These are phyloP conservation scores for Trypanosoma caninum DNA, from an alignment of 208 protist species.

Conservation along the genomic window DNA sequence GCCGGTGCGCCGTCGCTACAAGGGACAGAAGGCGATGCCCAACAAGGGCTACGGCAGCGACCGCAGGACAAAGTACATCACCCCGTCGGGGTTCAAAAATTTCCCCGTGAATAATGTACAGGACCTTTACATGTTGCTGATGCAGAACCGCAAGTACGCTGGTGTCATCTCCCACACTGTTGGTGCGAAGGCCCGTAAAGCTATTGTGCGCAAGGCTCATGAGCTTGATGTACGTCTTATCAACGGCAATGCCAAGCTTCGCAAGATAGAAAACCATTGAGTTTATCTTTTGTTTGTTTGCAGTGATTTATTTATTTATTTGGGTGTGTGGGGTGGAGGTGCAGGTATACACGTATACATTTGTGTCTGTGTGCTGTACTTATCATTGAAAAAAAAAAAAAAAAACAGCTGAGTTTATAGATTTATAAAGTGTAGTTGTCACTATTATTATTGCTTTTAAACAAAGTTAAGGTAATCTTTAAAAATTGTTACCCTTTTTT, in stretches of 20 bases:
- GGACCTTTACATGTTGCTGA: constrained; percentile 99
- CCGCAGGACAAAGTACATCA: constrained; percentile 95
- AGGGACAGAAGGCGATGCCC: constrained; percentile 95
- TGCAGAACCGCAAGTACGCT: constrained; percentile 99
- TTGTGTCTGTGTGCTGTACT: constrained; percentile 12
- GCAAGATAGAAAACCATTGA: constrained; percentile 42
- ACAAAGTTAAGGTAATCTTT: no score
- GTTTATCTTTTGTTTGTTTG: constrained; percentile 13
- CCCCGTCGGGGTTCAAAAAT: constrained; percentile 97
- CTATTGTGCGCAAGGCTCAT: constrained; percentile 96
- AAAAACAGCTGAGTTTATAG: background rate
- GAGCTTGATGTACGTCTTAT: constrained; percentile 98
- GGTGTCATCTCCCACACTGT: constrained; percentile 97
- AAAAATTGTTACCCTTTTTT: background rate
- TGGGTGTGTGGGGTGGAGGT: background rate
- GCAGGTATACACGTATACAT: background rate
- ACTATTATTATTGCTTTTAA: background rate
- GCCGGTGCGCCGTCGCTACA: constrained; percentile 96
- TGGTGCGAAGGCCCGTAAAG: constrained; percentile 94
- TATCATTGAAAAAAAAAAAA: constrained; percentile 12
- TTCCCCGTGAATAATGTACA: constrained; percentile 95
- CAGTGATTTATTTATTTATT: constrained; percentile 9
- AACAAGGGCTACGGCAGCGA: constrained; percentile 99
- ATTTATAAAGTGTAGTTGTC: no score
- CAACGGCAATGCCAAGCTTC: constrained; percentile 94